Percentiles rank a stretch among this genome's conserved stretches.
These are phyloP conservation scores for Astrocystis sublimbata DNA, from an alignment of 495 filamentous ascomycete species.

Conservation along the genomic window DNA sequence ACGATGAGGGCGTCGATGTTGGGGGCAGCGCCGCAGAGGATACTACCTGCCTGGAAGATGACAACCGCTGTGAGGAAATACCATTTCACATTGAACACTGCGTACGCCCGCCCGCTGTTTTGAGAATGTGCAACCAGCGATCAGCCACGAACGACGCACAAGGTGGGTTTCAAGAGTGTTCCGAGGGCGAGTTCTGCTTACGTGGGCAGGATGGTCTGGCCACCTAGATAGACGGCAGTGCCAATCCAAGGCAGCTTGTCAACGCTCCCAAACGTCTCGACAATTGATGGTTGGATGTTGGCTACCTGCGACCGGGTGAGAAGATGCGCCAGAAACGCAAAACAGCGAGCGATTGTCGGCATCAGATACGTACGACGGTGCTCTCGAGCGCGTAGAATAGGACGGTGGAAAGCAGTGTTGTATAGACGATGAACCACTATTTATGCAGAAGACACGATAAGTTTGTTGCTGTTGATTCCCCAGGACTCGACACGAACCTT, in stretches of 20 bases:
- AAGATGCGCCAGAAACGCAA: too few species aligned
- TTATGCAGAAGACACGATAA: too few species aligned
- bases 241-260: constrained; percentile 56
- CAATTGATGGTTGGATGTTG: constrained; percentile 53
- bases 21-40: constrained; percentile 53
- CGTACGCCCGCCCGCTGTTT: constrained; percentile 37
- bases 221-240: constrained; percentile 51
- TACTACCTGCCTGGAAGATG: constrained; percentile 52
- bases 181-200: too few species aligned
- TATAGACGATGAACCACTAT: background rate
- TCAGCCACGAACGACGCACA: too few species aligned
- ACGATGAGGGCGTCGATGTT: constrained; percentile 51
- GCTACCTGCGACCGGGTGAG: constrained; percentile 28
- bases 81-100: constrained; percentile 54
- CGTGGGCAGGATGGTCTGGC: constrained; percentile 35
- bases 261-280: constrained; percentile 46
- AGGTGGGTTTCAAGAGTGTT: too few species aligned
- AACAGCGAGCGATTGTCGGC: too few species aligned
- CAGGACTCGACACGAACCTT: too few species aligned
- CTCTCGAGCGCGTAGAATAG: background rate
- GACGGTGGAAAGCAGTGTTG: background rate
- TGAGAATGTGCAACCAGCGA: too few species aligned
- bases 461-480: too few species aligned
- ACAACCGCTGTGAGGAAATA: constrained; percentile 53
- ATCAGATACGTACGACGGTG: too few species aligned